Evolutionary conservation across 768 basidiomycete species (phyloP), one percentile per base, ranked within the genome.

Genomic region (Baorangia bicolor): DNA sequence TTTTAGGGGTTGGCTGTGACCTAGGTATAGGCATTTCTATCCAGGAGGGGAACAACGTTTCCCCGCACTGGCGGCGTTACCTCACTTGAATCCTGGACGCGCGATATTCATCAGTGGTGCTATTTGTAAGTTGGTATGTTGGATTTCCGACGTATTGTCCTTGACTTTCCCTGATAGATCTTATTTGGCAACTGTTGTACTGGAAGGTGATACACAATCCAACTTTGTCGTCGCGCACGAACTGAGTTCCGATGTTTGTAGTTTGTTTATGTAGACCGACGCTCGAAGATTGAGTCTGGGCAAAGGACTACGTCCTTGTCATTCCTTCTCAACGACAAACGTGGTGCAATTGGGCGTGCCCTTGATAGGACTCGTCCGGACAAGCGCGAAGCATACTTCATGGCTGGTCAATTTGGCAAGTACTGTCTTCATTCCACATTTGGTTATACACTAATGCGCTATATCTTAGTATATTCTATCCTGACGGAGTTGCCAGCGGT

Each of bases 141-240:
- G 11, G 12, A 67, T 55, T 64, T 21, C 59, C 39, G 39, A 40
- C 11, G 56, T 33, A 5, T 61, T 14, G 27, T 43, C 39, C 38
- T 46, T 53, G 38, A 64, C 53, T 18, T 55, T 38, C 25, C 39
- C 16, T 47, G n/a, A 41, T 60, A 98, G 95, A 97, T 71, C 75
- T 92, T 34, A 79, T 91, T 33, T 98, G 96, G 96, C 96, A 98
- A 76, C 66, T 87, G 30, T 72, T 94, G 28, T 98, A 98, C 67
- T 98, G 92, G 89, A 96, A 97, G 79, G 88, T 85, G 58, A 54
- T 68, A 25, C 35, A 9, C 46, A 31, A 42, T 9, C n/a, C 2
- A 58, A 23, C 37, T 48, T 49, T 43, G 14, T 34, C 16, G 31
- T 33, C 25, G 10, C 20, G 30, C 47, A 23, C 33, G 34, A 41